Evolutionary conservation across 768 basidiomycete species (phyloP), one percentile per base, ranked within the genome.

Genomic region (Phylloporus arenicola): DNA sequence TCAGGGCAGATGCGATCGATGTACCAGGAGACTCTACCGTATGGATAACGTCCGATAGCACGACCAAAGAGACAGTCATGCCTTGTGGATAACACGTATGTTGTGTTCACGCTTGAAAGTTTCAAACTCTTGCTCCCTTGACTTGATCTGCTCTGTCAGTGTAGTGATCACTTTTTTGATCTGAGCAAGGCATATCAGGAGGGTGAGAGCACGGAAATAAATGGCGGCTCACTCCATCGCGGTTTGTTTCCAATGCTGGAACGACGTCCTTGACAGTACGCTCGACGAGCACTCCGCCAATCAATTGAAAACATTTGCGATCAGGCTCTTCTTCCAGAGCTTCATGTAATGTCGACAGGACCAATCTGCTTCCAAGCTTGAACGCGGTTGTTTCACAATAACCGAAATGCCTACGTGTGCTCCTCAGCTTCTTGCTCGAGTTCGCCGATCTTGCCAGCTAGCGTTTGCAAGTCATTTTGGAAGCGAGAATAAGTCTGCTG

Each of bases 351-450:
- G 96, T 97, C 4, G 79, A 77, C 34, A 98, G 77, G 9, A 99
- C 96, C 14, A 99, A 75, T 37, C 94, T 97, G 55, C 47, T 37
- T 19, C 14, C 31, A 42, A 48, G 42, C 30, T 52, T 37, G 2
- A 50, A 50, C n/a, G 33, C 29, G 16, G 13, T 25, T 17, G 37
- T 40, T n/a, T 29, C 45, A 51, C 40, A 44, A n/a, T 6, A 41
- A 31, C 29, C 48, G 43, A 52, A 41, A 38, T 13, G 78, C 84
- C 57, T 55, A 93, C 95, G 79, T 77, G 68, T 99, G 93, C 65
- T 99, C 96, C 54, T 99, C 96, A 17, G 91, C 83, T 62, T 99
- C 96, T 57, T 86, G 82, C 68, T 99, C 96, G 29, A 99, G 77
- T 69, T 99, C 96, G 53, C 90, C 89, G 59, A 98, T 94, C 72